These are phyloP conservation scores for Tephrocybe sp. DNA, from an alignment of 768 basidiomycete species.

Conservation along the genomic window DNA sequence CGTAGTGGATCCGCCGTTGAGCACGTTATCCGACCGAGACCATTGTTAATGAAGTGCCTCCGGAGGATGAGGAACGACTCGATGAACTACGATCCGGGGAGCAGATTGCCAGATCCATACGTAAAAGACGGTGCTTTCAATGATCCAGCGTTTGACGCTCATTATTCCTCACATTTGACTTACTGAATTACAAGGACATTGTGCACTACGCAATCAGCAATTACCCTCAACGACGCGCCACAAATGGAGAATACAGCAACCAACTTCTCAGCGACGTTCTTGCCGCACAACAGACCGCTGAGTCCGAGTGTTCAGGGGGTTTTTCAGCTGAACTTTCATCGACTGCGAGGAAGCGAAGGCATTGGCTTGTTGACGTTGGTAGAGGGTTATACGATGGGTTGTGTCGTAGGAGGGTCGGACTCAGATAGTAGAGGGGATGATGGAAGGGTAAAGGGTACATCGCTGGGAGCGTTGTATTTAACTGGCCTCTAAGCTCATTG, in stretches of 20 bases:
- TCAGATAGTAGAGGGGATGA: too few species aligned
- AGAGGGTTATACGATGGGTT: too few species aligned
- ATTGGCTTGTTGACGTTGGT: too few species aligned
- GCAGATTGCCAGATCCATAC: conserved; percentile 17
- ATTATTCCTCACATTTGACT: conserved; percentile 15
- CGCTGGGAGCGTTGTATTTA: too few species aligned
- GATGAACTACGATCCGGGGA: conserved; percentile 16
- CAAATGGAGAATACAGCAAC: conserved; percentile 4
- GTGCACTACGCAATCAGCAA: background rate
- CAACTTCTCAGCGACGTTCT: background rate
- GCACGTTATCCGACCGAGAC: conserved; percentile 18
- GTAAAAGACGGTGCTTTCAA: conserved; percentile 26
- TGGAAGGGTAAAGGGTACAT: too few species aligned
- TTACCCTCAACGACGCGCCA: conserved; percentile 8
- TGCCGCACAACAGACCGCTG: background rate
- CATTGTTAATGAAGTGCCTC: conserved; percentile 18
- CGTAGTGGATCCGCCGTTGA: conserved; percentile 6
- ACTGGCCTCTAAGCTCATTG: too few species aligned
- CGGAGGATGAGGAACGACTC: conserved; percentile 18
- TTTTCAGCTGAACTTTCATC: conserved; percentile 2
- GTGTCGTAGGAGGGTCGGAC: too few species aligned
- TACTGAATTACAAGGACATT: background rate
- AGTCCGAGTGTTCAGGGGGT: conserved; percentile 2
- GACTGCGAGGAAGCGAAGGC: conserved; percentile 32
- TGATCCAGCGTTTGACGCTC: conserved; percentile 28